These are phyloP conservation scores for Rhododendron vialii DNA, from an alignment of 148 eudicot species.

Conservation along the genomic window DNA sequence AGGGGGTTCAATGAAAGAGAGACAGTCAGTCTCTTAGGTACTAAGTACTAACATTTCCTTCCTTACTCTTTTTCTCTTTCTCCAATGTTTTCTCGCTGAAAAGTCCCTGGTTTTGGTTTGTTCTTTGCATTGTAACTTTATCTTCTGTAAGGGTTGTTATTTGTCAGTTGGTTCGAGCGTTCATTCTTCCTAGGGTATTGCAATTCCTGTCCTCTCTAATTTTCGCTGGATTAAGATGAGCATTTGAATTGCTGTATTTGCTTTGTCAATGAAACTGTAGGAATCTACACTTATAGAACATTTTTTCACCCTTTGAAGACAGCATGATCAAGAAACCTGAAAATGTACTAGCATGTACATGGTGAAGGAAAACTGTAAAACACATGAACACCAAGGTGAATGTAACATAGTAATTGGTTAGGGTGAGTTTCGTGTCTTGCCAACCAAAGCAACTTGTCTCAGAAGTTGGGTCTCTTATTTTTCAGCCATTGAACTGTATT, in stretches of 20 bases:
- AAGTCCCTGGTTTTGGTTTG: background rate
- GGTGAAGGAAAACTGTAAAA: background rate
- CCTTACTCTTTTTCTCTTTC: background rate
- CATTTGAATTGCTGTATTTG: background rate
- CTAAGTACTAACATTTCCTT: constrained; percentile 16
- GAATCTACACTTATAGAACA: background rate
- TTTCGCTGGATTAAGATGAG: background rate
- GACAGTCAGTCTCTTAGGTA: constrained; percentile 54
- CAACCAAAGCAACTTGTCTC: background rate
- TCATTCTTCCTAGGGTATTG: background rate
- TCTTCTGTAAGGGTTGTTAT: background rate
- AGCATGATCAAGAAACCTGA: background rate
- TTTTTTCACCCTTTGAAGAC: background rate
- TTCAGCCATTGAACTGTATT: background rate
- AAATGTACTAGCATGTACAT: background rate
- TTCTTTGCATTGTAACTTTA: background rate
- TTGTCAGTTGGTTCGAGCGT: background rate
- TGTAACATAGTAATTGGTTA: background rate
- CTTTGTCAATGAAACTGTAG: background rate
- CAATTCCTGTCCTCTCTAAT: background rate
- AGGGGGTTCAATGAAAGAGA: constrained; percentile 50
- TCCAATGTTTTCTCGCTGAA: background rate
- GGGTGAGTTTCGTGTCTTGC: background rate
- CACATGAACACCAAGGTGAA: background rate
- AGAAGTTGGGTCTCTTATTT: background rate